Conservation (phyloP, 2,329 filamentous ascomycete genomes). For the Tolypocladium cylindrosporum region DNA sequence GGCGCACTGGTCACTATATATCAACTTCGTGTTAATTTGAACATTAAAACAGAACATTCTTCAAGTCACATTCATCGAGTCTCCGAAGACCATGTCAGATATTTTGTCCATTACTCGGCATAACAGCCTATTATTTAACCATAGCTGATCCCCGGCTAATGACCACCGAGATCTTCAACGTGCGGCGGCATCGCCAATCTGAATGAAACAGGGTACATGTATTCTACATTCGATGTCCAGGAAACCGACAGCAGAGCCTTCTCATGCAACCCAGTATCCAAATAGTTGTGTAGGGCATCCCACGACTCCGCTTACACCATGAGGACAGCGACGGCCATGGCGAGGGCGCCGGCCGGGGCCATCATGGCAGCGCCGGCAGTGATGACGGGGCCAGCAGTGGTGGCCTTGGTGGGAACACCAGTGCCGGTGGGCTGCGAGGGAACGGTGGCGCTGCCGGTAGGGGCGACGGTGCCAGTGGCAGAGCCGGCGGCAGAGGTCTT, state of each 20-base stretch:
- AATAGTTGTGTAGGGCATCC: not conserved
- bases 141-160: not conserved
- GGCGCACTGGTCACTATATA: too few relatives aligned
- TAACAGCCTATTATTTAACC: not conserved
- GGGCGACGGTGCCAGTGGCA: not conserved
- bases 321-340: constrained; percentile 6
- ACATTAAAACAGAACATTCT: too few relatives aligned
- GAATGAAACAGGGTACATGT: constrained; percentile 1
- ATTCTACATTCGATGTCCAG: not conserved
- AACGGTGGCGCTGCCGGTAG: not conserved
- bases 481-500: constrained; percentile 1
- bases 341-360: constrained; percentile 8
- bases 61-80: not conserved
- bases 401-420: not conserved
- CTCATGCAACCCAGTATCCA: not conserved
- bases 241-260: not conserved
- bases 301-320: constrained; percentile 1
- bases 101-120: not conserved
- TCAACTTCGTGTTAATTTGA: too few relatives aligned
- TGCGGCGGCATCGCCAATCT: not conserved
- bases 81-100: not conserved
- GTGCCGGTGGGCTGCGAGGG: constrained; percentile 3
- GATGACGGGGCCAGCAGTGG: not conserved
- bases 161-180: not conserved
- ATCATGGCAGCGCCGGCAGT: constrained; percentile 8